phyloP scores from a whole-genome alignment of 1,284 basidiomycete species.

The Amylostereum areolatum region DNA sequence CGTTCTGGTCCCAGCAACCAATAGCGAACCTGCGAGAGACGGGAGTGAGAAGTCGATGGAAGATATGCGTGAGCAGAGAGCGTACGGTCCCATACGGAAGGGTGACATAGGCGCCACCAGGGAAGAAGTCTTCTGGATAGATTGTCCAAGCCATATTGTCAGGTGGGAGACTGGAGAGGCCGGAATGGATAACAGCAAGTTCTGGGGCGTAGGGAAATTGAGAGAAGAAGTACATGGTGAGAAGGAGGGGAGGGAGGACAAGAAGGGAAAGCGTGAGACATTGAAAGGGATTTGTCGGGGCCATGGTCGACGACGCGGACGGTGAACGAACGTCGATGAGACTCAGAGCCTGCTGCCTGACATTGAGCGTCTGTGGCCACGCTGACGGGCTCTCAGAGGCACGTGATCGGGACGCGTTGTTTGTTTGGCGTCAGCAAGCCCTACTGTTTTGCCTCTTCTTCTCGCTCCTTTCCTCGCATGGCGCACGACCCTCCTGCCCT shows the following conservation, averaged over 20 bases:
- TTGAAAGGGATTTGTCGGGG: constrained; percentile 32
- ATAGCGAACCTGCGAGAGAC: constrained; percentile 51
- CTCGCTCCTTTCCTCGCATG: constrained; percentile 12
- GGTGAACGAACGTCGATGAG: constrained; percentile 7
- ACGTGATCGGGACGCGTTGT: constrained; percentile 12
- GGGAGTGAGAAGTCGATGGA: constrained; percentile 10
- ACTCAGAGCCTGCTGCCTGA: not conserved
- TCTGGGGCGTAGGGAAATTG: constrained; percentile 55
- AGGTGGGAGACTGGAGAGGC: constrained; percentile 50
- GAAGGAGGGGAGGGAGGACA: constrained; percentile 50
- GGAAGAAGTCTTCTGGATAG: constrained; percentile 64
- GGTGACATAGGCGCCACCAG: constrained; percentile 57
- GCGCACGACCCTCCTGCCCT: constrained; percentile 28
- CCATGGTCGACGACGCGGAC: constrained; percentile 12
- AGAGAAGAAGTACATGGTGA: constrained; percentile 53
- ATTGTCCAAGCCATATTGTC: constrained; percentile 53
- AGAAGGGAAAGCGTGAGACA: constrained; percentile 51
- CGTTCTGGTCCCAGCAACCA: constrained; percentile 67
- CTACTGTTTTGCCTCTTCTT: not conserved
- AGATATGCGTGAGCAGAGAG: constrained; percentile 3
- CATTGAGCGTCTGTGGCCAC: too few relatives aligned
- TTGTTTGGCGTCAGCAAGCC: constrained; percentile 5
- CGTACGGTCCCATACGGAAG: constrained; percentile 57
- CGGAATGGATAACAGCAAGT: constrained; percentile 43
- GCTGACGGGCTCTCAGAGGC: not conserved